A percentile compares a stretch with the other conserved stretches of the same genome.
Evolutionary conservation across 805 yeast species (phyloP).

Genomic region (Candida gorgasii): DNA sequence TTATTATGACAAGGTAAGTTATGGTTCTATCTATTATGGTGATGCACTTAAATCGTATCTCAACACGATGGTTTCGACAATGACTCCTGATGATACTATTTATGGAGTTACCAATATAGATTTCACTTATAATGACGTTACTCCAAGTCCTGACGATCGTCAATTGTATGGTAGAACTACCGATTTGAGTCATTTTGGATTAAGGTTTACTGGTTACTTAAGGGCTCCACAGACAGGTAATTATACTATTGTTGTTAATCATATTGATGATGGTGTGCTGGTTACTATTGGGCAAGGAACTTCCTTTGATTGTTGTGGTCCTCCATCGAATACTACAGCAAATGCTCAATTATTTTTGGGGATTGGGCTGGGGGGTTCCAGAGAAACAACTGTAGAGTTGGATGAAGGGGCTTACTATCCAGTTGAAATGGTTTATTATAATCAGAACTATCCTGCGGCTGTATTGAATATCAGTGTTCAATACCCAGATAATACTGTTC

Average conservation of each 20-base stretch:
- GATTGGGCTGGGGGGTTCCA: not conserved
- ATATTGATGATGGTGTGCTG: not conserved
- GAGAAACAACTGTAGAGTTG: not conserved
- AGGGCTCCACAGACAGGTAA: not conserved
- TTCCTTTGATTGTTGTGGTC: not conserved
- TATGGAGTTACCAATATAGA: not conserved
- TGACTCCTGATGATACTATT: not conserved
- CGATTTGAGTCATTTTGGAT: not conserved
- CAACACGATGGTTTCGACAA: not conserved
- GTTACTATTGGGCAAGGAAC: not conserved
- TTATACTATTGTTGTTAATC: not conserved
- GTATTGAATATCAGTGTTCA: not conserved
- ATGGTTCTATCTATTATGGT: too few species aligned
- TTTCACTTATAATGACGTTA: not conserved
- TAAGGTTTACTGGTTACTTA: not conserved
- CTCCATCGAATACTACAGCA: not conserved
- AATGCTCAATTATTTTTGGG: not conserved
- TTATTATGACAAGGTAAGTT: not conserved
- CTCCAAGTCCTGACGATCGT: not conserved
- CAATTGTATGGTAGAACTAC: not conserved
- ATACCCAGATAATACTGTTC: not conserved
- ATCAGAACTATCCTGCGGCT: not conserved
- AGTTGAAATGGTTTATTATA: conserved; percentile 1
- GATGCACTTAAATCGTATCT: not conserved
- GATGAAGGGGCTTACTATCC: conserved; percentile 1